Percentiles rank a stretch among this genome's conserved stretches.
Conservation (phyloP, 352 stramenopile species). For the Pseudoperonospora humuli region DNA sequence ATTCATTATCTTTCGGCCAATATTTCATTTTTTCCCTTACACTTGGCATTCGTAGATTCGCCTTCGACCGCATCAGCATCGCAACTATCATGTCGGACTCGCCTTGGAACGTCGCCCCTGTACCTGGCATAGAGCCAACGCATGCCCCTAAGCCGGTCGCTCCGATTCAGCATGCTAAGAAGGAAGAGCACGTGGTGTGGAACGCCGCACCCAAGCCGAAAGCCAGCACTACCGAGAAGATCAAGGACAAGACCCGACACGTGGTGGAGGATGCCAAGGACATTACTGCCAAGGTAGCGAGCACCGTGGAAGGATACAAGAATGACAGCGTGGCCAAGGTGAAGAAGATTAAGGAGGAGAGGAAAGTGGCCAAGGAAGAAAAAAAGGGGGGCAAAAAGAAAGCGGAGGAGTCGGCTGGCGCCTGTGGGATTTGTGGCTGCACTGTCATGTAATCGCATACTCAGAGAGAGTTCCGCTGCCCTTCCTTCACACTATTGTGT, state of each 20-base stretch:
- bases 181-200: conserved; percentile 39
- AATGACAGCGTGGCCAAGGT: conserved; percentile 59
- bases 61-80: background rate
- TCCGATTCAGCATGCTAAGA: conserved; percentile 18
- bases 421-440: conserved; percentile 48
- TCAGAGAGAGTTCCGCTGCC: background rate
- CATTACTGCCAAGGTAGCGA: conserved; percentile 31
- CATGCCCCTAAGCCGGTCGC: conserved; percentile 18
- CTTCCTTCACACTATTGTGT: background rate
- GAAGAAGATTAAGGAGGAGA: conserved; percentile 42
- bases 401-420: conserved; percentile 36
- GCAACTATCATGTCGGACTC: conserved; percentile 30
- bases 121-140: conserved; percentile 27
- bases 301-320: conserved; percentile 57
- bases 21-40: no score
- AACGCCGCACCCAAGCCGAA: conserved; percentile 37
- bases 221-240: conserved; percentile 25
- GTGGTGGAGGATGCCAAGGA: conserved; percentile 39
- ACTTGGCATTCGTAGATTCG: conserved; percentile 35
- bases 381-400: conserved; percentile 34
- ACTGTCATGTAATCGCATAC: conserved; percentile 43
- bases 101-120: conserved; percentile 33
- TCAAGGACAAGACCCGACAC: conserved; percentile 38
- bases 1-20: no score
- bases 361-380: conserved; percentile 44